These are phyloP conservation scores for Saitozyma sp. DNA, from an alignment of 768 basidiomycete species.

Conservation along the genomic window DNA sequence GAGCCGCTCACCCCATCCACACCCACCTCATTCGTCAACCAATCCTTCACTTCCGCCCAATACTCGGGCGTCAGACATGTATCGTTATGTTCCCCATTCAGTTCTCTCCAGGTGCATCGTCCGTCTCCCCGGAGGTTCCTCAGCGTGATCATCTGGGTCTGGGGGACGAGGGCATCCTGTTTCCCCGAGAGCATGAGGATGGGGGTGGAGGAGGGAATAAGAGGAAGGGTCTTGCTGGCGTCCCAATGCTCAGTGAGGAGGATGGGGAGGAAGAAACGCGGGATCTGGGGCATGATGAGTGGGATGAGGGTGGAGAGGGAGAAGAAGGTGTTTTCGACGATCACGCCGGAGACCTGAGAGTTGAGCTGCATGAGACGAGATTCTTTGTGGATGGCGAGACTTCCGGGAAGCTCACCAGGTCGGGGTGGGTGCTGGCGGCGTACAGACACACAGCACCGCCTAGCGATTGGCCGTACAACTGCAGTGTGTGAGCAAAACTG, in stretches of 20 bases:
- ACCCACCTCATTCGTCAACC: constrained; percentile 44
- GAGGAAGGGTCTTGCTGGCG: constrained; percentile 65
- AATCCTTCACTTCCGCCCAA: constrained; percentile 50
- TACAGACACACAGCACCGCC: constrained; percentile 92
- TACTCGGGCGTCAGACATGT: constrained; percentile 54
- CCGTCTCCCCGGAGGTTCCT: constrained; percentile 32
- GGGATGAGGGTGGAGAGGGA: constrained; percentile 82
- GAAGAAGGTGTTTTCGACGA: constrained; percentile 92
- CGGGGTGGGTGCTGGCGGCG: constrained; percentile 74
- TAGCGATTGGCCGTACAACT: constrained; percentile 59
- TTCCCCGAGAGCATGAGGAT: constrained; percentile 79
- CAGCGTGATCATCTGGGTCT: constrained; percentile 66
- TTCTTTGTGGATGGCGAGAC: constrained; percentile 1
- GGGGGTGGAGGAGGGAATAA: constrained; percentile 56
- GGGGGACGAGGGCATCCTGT: constrained; percentile 71
- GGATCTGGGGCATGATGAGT: constrained; percentile 69
- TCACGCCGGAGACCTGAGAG: constrained; percentile 68
- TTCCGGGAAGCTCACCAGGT: constrained; percentile 57
- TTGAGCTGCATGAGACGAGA: not conserved
- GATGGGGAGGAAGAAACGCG: constrained; percentile 69
- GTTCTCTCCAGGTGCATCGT: constrained; percentile 49
- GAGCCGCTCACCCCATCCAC: not conserved
- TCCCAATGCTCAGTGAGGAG: constrained; percentile 78
- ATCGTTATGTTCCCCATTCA: constrained; percentile 55
- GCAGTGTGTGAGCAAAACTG: constrained; percentile 50